These are phyloP conservation scores for Coniochaeta sp. DNA, from an alignment of 2,329 filamentous ascomycete species.

Conservation along the genomic window DNA sequence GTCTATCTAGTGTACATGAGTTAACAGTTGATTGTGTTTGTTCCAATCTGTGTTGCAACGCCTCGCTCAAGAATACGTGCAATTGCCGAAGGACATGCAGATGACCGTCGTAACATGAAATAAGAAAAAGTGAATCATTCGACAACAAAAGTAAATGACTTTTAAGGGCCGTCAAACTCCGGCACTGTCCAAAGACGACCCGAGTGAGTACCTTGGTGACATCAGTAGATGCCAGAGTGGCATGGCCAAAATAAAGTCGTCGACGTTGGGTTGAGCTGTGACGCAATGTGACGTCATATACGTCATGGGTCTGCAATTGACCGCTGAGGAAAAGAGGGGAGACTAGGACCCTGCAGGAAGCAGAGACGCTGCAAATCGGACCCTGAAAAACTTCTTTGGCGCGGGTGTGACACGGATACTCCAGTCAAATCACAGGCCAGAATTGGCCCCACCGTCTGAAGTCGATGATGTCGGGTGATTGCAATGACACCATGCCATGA, in stretches of 20 bases:
- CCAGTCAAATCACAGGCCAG: constrained; percentile 9
- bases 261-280: background rate
- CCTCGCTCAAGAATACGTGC: background rate
- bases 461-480: constrained; percentile 6
- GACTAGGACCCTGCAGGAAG: constrained; percentile 11
- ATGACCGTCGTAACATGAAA: background rate
- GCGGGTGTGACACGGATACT: constrained; percentile 2
- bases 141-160: too few species aligned
- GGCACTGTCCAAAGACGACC: background rate
- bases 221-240: background rate
- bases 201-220: too few species aligned
- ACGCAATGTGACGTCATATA: background rate
- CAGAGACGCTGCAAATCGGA: constrained; percentile 9
- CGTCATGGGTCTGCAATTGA: background rate
- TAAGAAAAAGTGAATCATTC: too few species aligned
- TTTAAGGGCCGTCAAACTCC: too few species aligned
- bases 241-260: background rate
- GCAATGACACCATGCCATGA: constrained; percentile 2
- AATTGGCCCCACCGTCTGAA: constrained; percentile 3
- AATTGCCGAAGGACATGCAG: background rate
- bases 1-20: background rate
- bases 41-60: background rate
- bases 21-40: background rate
- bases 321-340: background rate
- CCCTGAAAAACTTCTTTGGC: constrained; percentile 9